A percentile compares a stretch with the other conserved stretches of the same genome.
These are phyloP conservation scores for Calcarisporium arbuscula DNA, from an alignment of 2,329 filamentous ascomycete species.

Conservation along the genomic window DNA sequence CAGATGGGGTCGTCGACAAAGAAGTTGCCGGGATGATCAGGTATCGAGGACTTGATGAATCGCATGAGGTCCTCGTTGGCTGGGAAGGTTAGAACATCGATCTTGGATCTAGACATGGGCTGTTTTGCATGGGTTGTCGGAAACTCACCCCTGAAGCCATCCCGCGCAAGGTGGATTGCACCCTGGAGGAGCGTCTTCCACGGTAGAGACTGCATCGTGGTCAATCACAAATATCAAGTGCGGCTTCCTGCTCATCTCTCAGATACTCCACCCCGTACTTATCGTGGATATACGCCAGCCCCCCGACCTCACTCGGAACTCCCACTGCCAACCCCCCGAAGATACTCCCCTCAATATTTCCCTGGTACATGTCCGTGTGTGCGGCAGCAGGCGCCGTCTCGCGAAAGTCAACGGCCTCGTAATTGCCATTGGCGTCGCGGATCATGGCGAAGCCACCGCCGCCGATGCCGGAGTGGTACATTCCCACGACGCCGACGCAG, in stretches of 20 bases:
- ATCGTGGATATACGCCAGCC: conserved; percentile 70
- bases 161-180: conserved; percentile 64
- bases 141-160: conserved; percentile 55
- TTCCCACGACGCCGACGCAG: conserved; percentile 68
- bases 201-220: conserved; percentile 44
- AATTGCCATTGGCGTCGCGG: conserved; percentile 63
- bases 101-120: no score
- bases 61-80: no score
- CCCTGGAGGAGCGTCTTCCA: conserved; percentile 70
- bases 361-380: conserved; percentile 76
- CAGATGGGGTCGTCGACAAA: conserved; percentile 69
- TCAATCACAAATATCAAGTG: not conserved
- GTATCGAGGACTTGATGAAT: no score
- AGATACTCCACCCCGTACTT: conserved; percentile 56
- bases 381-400: conserved; percentile 82
- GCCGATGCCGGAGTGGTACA: conserved; percentile 78
- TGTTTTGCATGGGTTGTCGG: no score
- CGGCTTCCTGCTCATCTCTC: not conserved
- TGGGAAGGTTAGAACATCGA: no score
- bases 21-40: no score
- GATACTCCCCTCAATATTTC: conserved; percentile 61
- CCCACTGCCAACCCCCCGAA: conserved; percentile 66
- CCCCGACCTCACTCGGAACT: conserved; percentile 70
- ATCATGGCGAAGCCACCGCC: conserved; percentile 90
- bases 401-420: conserved; percentile 84